A percentile compares a stretch with the other conserved stretches of the same genome.
Conservation (phyloP, 2,329 filamentous ascomycete genomes). For the Nemania sp. region DNA sequence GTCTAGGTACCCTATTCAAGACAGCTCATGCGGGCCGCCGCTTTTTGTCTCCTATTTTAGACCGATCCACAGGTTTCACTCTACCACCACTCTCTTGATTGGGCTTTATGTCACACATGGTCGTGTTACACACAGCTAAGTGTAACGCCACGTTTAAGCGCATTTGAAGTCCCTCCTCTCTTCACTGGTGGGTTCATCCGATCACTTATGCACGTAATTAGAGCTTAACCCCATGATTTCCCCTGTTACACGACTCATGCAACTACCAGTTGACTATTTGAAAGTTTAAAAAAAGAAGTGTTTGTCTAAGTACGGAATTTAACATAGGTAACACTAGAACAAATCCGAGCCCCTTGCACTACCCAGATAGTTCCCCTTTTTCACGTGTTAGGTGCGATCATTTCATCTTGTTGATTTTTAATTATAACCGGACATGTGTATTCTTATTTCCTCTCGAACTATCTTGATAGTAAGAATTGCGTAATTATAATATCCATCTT, state of each 20-base stretch:
- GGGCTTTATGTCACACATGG: background rate
- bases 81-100: background rate
- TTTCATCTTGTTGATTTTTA: background rate
- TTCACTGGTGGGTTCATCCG: too few species aligned
- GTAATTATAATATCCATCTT: background rate
- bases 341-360: too few species aligned
- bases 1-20: background rate
- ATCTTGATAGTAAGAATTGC: background rate
- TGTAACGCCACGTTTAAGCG: too few species aligned
- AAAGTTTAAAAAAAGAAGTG: background rate
- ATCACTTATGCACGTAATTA: too few species aligned
- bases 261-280: background rate
- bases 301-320: background rate
- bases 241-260: background rate
- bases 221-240: too few species aligned
- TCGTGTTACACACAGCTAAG: background rate
- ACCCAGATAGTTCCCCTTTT: too few species aligned
- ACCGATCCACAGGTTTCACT: background rate
- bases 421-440: background rate
- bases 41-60: background rate
- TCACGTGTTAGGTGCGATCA: background rate
- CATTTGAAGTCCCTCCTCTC: too few species aligned
- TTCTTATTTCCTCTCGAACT: background rate
- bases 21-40: background rate
- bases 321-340: too few species aligned